Conservation (phyloP, 2,329 filamentous ascomycete species). For the Niveomyces coronatus region DNA sequence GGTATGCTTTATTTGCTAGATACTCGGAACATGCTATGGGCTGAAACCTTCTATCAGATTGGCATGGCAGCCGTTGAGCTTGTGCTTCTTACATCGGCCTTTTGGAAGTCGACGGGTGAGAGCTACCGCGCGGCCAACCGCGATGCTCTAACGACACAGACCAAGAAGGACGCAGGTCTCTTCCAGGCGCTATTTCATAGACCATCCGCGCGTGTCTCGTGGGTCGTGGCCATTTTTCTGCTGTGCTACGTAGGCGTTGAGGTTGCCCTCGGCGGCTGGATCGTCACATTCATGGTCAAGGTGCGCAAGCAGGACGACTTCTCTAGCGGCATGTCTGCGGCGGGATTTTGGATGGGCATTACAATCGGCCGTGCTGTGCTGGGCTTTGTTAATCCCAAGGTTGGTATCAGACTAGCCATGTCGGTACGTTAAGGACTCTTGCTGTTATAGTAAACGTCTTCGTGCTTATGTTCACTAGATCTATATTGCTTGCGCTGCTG, state of each 20-base stretch:
- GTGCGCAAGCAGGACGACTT: conserved; percentile 56
- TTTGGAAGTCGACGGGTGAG: conserved; percentile 49
- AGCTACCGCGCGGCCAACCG: too few relatives aligned
- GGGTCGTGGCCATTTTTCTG: too few relatives aligned
- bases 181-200: too few relatives aligned
- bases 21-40: neutral
- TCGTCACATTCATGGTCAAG: conserved; percentile 69
- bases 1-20: conserved; percentile 41
- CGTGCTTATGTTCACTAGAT: too few relatives aligned
- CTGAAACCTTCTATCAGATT: conserved; percentile 15
- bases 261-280: conserved; percentile 65
- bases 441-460: too few relatives aligned
- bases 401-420: too few relatives aligned
- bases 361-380: conserved; percentile 56
- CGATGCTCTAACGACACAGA: too few relatives aligned
- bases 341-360: conserved; percentile 73
- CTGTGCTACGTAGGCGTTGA: conserved; percentile 68
- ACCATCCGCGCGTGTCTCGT: too few relatives aligned
- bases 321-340: conserved; percentile 59
- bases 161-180: too few relatives aligned
- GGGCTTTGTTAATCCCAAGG: conserved; percentile 65
- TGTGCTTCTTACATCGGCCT: conserved; percentile 36
- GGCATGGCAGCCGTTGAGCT: conserved; percentile 47
- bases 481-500: conserved; percentile 53
- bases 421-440: too few relatives aligned